Evolutionary conservation across 345 rosid species (phyloP), one percentile per base, ranked within the genome.

Genomic region (Alliaria petiolata): DNA sequence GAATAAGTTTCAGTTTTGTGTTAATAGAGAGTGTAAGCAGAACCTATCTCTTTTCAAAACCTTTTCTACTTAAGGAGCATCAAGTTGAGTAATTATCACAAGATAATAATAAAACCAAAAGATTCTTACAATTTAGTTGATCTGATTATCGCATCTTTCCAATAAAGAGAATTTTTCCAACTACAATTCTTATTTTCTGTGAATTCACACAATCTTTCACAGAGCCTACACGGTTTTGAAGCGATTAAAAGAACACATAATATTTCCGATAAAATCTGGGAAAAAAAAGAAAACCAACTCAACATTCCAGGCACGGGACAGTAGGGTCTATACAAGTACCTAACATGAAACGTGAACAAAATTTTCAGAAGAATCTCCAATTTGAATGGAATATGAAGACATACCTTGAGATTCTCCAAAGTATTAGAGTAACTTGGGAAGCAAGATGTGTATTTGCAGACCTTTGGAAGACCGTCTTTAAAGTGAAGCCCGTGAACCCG

Each of bases 361-460:
- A 62, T 39, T 19, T 28, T 11, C 7, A 60, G 38, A 46, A 49
- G 31, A 58, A 33, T 35, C 26, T n/a, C n/a, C n/a, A n/a, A n/a
- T n/a, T n/a, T n/a, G n/a, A n/a, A n/a, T n/a, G n/a, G 40, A 60
- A 38, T 2, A 28, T 1, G 51, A 61, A 50, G 33, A 0, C 20
- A 28, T 55, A 73, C 77, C 71, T 56, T 57, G 2, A 25, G 17
- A n/a, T n/a, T n/a, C n/a, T n/a, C n/a, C n/a, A n/a, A n/a, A n/a
- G n/a, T n/a, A n/a, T n/a, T n/a, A n/a, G n/a, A n/a, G n/a, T n/a
- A n/a, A n/a, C n/a, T n/a, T n/a, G n/a, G n/a, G n/a, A n/a, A n/a
- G n/a, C n/a, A n/a, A n/a, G n/a, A n/a, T n/a, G n/a, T n/a, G n/a
- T n/a, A n/a, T n/a, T n/a, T n/a, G n/a, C n/a, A n/a, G n/a, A n/a